phyloP scores from a whole-genome alignment of 73 alveolate species.

The Paramecium pentaurelia region DNA sequence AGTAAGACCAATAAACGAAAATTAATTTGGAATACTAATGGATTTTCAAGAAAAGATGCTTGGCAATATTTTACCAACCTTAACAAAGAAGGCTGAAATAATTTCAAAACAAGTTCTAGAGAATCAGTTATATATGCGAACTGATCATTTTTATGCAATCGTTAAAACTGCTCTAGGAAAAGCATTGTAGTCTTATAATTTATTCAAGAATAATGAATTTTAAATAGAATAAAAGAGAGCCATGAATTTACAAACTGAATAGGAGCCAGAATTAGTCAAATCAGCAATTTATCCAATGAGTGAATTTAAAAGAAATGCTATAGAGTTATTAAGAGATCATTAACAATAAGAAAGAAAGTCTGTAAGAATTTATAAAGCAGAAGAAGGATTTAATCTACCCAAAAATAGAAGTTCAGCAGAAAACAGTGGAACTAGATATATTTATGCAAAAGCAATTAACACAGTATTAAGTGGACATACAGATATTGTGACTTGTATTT shows the following conservation, averaged over 20 bases:
- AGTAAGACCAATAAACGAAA: conserved; percentile 20
- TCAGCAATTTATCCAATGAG: neutral
- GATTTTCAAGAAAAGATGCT: conserved; percentile 37
- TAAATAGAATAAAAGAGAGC: neutral
- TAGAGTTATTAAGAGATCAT: conserved; percentile 15
- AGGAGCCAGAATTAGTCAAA: neutral
- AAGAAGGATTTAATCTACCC: neutral
- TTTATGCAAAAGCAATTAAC: neutral
- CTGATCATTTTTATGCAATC: conserved; percentile 13
- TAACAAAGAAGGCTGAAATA: neutral
- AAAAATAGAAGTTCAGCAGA: neutral
- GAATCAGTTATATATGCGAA: neutral
- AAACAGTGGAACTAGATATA: neutral
- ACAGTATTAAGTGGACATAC: conserved; percentile 41
- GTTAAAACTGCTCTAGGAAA: neutral
- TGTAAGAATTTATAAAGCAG: neutral
- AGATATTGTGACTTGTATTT: conserved; percentile 50
- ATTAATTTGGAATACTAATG: neutral
- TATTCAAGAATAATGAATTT: neutral
- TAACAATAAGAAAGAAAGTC: neutral
- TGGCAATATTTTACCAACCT: neutral
- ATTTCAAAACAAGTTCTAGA: neutral
- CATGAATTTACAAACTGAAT: neutral
- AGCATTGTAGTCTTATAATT: neutral
- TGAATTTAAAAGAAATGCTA: neutral